Evolutionary conservation across 305 asterid species (phyloP).

Genomic region (Fraxinus velutina): DNA sequence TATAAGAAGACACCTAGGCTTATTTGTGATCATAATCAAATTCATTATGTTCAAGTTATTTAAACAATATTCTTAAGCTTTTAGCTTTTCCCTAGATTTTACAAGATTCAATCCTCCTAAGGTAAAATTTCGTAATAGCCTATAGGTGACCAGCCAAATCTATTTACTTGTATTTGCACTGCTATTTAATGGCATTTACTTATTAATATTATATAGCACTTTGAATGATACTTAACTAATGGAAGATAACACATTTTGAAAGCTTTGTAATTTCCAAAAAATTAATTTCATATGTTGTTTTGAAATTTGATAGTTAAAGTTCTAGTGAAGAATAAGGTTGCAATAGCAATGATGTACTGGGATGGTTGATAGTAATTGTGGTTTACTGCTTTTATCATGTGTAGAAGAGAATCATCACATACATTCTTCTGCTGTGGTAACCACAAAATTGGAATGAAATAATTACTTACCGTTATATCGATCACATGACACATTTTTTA

Average conservation of each 20-base stretch:
- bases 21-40: not conserved
- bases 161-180: not conserved
- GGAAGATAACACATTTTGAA: not conserved
- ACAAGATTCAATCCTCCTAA: not conserved
- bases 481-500: not conserved
- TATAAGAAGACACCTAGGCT: not conserved
- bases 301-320: not conserved
- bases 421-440: not conserved
- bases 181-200: not conserved
- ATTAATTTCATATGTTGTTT: not conserved
- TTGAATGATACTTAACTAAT: not conserved
- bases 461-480: not conserved
- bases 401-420: not conserved
- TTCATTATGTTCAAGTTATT: not conserved
- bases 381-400: not conserved
- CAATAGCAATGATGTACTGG: not conserved
- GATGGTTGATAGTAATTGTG: not conserved
- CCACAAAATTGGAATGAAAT: not conserved
- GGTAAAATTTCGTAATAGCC: not conserved
- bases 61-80: not conserved
- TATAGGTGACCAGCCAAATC: not conserved
- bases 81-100: not conserved
- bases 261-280: not conserved
- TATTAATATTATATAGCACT: not conserved
- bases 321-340: not conserved